A percentile compares a stretch with the other conserved stretches of the same genome.
phyloP scores from a whole-genome alignment of 106 monocot genomes.

The Dioscorea dumetorum region DNA sequence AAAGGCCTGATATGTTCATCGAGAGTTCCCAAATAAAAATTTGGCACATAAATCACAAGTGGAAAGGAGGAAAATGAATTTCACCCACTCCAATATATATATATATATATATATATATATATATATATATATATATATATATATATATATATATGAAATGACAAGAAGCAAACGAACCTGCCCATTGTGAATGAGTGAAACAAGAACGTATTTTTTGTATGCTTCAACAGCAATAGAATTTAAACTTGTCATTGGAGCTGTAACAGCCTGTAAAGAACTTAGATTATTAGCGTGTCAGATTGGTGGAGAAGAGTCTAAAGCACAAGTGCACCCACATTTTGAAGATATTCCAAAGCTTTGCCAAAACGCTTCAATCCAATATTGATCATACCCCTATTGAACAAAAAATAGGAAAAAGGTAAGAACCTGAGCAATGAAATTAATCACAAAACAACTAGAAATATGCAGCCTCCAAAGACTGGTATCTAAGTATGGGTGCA shows the following conservation, averaged over 20 bases:
- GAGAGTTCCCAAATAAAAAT: no score
- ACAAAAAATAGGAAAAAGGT: constrained; percentile 1
- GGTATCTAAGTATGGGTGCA: no score
- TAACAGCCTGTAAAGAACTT: constrained; percentile 66
- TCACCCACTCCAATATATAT: no score
- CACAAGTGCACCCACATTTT: constrained; percentile 53
- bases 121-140: no score
- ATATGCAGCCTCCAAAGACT: no score
- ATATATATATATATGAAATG: not conserved
- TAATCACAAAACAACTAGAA: not conserved
- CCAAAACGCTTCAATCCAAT: constrained; percentile 74
- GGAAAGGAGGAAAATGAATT: no score
- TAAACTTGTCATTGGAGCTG: constrained; percentile 81
- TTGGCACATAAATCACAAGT: no score
- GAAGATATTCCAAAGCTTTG: constrained; percentile 75
- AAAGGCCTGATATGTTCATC: no score
- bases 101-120: not conserved
- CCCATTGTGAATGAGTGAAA: constrained; percentile 81
- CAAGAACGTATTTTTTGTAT: constrained; percentile 92
- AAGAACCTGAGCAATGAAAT: no score
- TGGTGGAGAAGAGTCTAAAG: not conserved
- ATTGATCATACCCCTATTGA: constrained; percentile 86
- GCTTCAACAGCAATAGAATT: constrained; percentile 98
- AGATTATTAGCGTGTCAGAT: not conserved
- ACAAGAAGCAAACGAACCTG: constrained; percentile 48